phyloP scores from a whole-genome alignment of 148 eudicot genomes.

The Nepenthes mirabilis region DNA sequence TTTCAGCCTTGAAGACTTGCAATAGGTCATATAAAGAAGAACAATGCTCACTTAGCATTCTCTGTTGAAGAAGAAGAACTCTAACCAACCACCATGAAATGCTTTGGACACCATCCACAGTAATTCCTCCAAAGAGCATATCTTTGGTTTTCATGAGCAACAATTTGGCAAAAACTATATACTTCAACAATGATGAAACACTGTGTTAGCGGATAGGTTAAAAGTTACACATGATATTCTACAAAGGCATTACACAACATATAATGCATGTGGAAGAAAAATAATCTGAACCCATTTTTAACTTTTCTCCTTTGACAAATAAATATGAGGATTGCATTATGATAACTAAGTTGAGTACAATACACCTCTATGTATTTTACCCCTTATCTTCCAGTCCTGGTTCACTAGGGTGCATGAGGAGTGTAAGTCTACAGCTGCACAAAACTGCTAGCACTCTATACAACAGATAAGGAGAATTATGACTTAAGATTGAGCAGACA shows the following conservation, averaged over 20 bases:
- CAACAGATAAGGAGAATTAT: too few relatives aligned
- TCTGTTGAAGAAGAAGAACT: constrained; percentile 61
- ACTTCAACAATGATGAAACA: constrained; percentile 26
- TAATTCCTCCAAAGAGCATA: constrained; percentile 28
- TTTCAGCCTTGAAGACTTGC: constrained; percentile 55
- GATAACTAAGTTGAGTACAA: too few relatives aligned
- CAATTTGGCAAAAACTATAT: constrained; percentile 66
- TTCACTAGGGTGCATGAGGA: too few relatives aligned
- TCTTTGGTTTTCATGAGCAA: constrained; percentile 61
- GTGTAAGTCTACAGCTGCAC: too few relatives aligned
- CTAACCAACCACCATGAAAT: constrained; percentile 83
- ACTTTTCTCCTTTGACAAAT: too few relatives aligned
- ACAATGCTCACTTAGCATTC: constrained; percentile 58
- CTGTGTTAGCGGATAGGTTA: background rate
- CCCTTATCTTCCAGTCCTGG: too few relatives aligned
- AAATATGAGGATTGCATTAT: too few relatives aligned
- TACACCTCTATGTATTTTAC: too few relatives aligned
- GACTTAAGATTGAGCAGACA: too few relatives aligned
- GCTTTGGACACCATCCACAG: constrained; percentile 41
- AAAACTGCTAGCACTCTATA: too few relatives aligned
- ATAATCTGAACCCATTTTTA: background rate
- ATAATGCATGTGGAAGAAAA: background rate
- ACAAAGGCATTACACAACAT: background rate
- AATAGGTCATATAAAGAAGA: constrained; percentile 63
- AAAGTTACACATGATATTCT: background rate